These are phyloP conservation scores for Ceratocystis lukuohia DNA, from an alignment of 2,329 filamentous ascomycete genomes.

Conservation along the genomic window DNA sequence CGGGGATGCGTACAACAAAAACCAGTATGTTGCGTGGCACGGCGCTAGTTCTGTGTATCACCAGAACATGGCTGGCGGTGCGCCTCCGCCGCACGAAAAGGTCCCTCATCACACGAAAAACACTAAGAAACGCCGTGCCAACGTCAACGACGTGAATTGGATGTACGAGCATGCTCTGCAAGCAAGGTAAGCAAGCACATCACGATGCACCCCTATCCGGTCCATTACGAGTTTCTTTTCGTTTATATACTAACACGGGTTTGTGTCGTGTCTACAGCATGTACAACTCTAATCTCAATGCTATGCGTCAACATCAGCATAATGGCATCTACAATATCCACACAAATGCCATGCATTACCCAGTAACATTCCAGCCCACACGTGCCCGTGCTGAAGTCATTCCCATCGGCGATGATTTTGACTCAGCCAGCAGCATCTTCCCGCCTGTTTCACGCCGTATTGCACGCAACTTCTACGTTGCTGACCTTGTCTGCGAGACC, in stretches of 20 bases:
- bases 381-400: slow-evolving; percentile 59
- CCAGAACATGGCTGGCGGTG: slow-evolving; percentile 63
- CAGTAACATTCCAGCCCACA: slow-evolving; percentile 77
- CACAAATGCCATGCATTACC: slow-evolving; percentile 83
- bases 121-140: slow-evolving; percentile 72
- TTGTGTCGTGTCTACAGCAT: slow-evolving; percentile 39
- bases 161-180: slow-evolving; percentile 87
- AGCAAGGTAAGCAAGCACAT: slow-evolving; percentile 54
- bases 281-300: slow-evolving; percentile 66
- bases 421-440: slow-evolving; percentile 29
- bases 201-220: background rate
- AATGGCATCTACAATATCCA: slow-evolving; percentile 83
- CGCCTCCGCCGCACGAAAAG: slow-evolving; percentile 40
- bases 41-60: slow-evolving; percentile 94
- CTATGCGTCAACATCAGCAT: slow-evolving; percentile 54
- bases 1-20: slow-evolving; percentile 90
- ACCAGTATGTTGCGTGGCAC: slow-evolving; percentile 97
- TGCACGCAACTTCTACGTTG: slow-evolving; percentile 42
- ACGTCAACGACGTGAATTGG: slow-evolving; percentile 91
- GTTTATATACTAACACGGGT: slow-evolving; percentile 5
- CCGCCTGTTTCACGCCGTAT: slow-evolving; percentile 37
- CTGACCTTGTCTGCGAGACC: slow-evolving; percentile 42
- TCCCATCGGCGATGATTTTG: slow-evolving; percentile 28
- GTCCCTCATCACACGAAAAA: slow-evolving; percentile 44
- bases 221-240: slow-evolving; percentile 15